Evolutionary conservation across 2,329 filamentous ascomycete species (phyloP), one percentile per base, ranked within the genome.

Genomic region (Monilinia vaccinii-corymbosi): DNA sequence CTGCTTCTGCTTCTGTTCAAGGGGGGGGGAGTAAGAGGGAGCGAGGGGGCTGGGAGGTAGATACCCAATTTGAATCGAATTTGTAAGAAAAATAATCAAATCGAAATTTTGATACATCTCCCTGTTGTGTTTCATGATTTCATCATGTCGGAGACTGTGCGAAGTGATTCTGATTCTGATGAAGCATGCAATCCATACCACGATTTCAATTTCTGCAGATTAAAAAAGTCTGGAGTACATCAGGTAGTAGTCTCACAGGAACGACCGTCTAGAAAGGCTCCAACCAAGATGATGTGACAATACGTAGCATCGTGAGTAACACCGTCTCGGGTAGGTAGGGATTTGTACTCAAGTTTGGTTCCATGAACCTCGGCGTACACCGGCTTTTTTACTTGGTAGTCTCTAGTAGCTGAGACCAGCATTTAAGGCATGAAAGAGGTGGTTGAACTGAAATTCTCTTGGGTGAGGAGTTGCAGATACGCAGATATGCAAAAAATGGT

Each of bases 121-220:
- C 16, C 34, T 36, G 31, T 50, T 34, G 32, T 46, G 42, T 34
- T 48, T 28, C 32, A 48, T 56, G 31, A 34, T 34, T 48, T 28
- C 32, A 48, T 56, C 31, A 34, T 34, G 42, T 47, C 23, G 21
- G 32, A 23, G 31, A 31, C 42, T 34, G 38, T 46, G 50, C 45
- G 48, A 42, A 53, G 31, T 42, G 42, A 34, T 31, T 53, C 31
- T 42, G 42, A 34, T 31, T 53, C 31, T 59, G 56, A 59, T 59
- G 48, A 53, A 53, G 56, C 56, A 59, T 59, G 56, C 56, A 53
- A 59, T 36, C 56, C 48, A 59, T 49, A 59, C 56, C 56, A 44
- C 48, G 48, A 59, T 59, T 59, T 38, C 28, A 59, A 18, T 31
- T 36, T 53, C 42, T 59, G 56, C 56, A 59, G 56, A 44, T 59